Evolutionary conservation across 352 stramenopile genomes (phyloP).

Genomic region (Globisporangium barbulae): DNA sequence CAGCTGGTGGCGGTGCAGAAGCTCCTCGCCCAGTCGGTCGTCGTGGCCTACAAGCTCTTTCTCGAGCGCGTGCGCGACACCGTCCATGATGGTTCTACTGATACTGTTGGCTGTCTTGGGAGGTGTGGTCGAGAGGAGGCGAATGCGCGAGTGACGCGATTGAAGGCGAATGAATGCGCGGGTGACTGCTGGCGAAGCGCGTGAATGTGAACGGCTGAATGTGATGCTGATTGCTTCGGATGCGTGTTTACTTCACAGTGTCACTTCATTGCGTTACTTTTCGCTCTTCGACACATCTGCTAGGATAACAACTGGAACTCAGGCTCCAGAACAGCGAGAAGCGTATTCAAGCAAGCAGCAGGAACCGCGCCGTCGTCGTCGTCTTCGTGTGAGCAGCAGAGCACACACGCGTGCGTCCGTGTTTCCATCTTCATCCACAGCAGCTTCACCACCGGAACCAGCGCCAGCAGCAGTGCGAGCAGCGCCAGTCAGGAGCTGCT

Average conservation of each 20-base stretch:
- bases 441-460: too few relatives aligned
- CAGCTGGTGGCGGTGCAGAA: constrained; percentile 18
- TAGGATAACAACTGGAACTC: neutral
- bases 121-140: neutral
- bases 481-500: too few relatives aligned
- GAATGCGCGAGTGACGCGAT: constrained; percentile 2
- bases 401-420: neutral
- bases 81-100: constrained; percentile 5
- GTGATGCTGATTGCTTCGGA: neutral
- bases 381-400: constrained; percentile 1
- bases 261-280: constrained; percentile 6
- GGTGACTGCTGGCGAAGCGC: neutral
- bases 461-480: too few relatives aligned
- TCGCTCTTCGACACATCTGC: neutral
- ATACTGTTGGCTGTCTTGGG: neutral
- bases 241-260: neutral
- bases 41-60: constrained; percentile 8
- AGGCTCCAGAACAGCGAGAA: neutral
- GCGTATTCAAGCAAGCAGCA: neutral
- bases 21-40: neutral
- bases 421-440: too few relatives aligned
- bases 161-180: neutral
- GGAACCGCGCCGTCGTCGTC: neutral
- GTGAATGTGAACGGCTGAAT: neutral
- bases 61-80: constrained; percentile 9